Evolutionary conservation across 306 rosid genomes (phyloP), one percentile per base, ranked within the genome.

Genomic region (Lablab purpureus): DNA sequence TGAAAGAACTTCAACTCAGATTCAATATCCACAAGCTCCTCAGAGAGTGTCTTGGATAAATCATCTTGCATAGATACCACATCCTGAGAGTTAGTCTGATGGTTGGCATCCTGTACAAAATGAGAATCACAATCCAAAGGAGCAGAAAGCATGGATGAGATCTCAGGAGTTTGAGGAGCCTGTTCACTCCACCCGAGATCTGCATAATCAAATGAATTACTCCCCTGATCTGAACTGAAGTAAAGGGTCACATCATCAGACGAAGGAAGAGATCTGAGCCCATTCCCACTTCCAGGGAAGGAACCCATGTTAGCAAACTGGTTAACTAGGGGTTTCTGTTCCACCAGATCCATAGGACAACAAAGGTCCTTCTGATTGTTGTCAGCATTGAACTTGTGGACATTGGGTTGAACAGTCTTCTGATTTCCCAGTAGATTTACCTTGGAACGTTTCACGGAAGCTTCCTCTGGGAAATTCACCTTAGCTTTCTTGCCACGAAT

Each of bases 401-500:
- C 25, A 64, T 77, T 85, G 60, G 90, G 74, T 81, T 80, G 89
- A 67, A 77, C 55, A 78, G 82, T 18, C 43, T 77, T 80, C 63
- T 46, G 52, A 51, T 84, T 82, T 25, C 46, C 82, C 87, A 73
- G 79, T 56, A 76, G 82, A 66, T 64, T 80, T 60, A 36, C 82
- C 78, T 87, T 88, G 0, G 79, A 47, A 51, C 60, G 80, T 78
- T 89, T 89, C 43, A 36, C 59, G 27, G 90, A 55, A 80, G 78
- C 71, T 73, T 93, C 98, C 7, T 85, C 89, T 4, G 98, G 97
- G 67, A 93, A 93, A 71, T 93, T 93, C 73, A 93, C 97, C 89
- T 89, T 93, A 25, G 98, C 98, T 85, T 91, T 93, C 81, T 85
- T 91, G 18, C 98, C 98, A 41, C 98, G 94, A 81, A 93, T 93